Conservation (phyloP, 768 basidiomycete species). For the Multifurca ochricompacta region DNA sequence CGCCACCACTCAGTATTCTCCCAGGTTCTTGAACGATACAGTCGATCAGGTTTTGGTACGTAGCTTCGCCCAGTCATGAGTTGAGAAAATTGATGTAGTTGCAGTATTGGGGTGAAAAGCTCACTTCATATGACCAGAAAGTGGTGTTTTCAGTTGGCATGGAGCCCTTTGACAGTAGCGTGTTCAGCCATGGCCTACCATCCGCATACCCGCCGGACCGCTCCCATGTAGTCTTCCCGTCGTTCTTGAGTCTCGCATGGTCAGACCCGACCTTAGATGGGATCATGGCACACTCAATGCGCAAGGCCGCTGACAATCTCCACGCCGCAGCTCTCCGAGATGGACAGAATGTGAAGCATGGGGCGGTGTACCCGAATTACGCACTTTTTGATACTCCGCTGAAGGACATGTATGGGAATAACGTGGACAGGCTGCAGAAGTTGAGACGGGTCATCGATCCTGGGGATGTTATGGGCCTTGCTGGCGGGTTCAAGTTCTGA, state of each 20-base stretch:
- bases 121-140: slow-evolving; percentile 31
- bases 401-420: not conserved
- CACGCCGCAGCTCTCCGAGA: not conserved
- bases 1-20: slow-evolving; percentile 29
- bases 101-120: slow-evolving; percentile 35
- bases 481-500: too few relatives aligned
- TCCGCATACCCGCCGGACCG: slow-evolving; percentile 38
- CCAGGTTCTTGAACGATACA: slow-evolving; percentile 31
- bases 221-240: not conserved
- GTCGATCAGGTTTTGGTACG: slow-evolving; percentile 34
- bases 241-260: not conserved
- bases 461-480: too few relatives aligned
- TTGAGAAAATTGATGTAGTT: not conserved
- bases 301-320: not conserved
- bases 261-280: not conserved
- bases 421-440: not conserved
- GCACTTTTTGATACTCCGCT: not conserved
- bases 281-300: not conserved
- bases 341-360: too few relatives aligned
- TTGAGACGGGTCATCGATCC: too few relatives aligned
- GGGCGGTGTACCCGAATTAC: not conserved
- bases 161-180: slow-evolving; percentile 38
- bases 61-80: not conserved
- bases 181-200: slow-evolving; percentile 29
- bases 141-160: slow-evolving; percentile 32